phyloP scores from a whole-genome alignment of 768 basidiomycete species.

The Boletus rubropictus region DNA sequence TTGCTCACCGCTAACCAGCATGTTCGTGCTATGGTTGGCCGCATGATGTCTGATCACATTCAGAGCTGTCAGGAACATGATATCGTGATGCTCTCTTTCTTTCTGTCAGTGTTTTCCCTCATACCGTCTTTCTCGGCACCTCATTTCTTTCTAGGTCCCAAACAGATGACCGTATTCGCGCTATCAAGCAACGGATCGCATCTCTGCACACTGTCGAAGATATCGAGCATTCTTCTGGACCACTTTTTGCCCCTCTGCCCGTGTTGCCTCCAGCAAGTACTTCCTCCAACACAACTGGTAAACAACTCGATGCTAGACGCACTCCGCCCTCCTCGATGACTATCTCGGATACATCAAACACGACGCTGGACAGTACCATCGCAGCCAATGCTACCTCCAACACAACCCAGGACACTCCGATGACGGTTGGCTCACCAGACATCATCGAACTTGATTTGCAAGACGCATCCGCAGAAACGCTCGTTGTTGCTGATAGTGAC shows the following conservation, averaged over 20 bases:
- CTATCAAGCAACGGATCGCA: conserved; percentile 34
- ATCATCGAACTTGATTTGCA: conserved; percentile 21
- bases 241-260: not conserved
- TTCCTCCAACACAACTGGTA: not conserved
- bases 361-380: conserved; percentile 4
- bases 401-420: not conserved
- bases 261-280: conserved; percentile 1
- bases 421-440: conserved; percentile 8
- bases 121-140: not conserved
- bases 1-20: conserved; percentile 20
- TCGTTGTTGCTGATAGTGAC: conserved; percentile 35
- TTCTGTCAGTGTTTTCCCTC: conserved; percentile 31
- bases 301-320: conserved; percentile 1
- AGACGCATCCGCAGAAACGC: conserved; percentile 13
- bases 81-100: conserved; percentile 36
- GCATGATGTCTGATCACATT: conserved; percentile 24
- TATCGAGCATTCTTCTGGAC: not conserved
- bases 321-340: conserved; percentile 15
- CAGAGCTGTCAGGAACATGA: conserved; percentile 27
- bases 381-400: not conserved
- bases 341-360: conserved; percentile 15
- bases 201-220: conserved; percentile 5
- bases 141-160: conserved; percentile 27
- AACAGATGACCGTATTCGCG: conserved; percentile 34
- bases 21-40: conserved; percentile 15